Percentiles rank a stretch among this genome's conserved stretches.
Conservation (phyloP, 768 basidiomycete species). For the Nidularia pulvinata region DNA sequence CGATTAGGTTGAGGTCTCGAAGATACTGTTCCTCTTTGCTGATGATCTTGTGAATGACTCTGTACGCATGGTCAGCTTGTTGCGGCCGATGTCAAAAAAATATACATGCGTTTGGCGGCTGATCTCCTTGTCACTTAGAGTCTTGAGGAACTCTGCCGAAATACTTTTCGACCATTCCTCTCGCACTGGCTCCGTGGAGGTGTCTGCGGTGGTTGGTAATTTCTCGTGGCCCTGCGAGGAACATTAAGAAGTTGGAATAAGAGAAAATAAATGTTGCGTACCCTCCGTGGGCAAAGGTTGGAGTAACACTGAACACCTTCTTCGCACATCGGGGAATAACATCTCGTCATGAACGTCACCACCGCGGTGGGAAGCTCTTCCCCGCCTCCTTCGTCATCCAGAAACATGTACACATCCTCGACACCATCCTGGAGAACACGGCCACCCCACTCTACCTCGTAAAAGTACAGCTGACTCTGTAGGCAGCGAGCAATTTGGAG, state of each 20-base stretch:
- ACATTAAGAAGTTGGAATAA: not conserved
- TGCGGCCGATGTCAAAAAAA: not conserved
- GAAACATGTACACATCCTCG: slow-evolving; percentile 94
- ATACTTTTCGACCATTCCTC: slow-evolving; percentile 49
- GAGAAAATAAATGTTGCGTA: slow-evolving; percentile 14
- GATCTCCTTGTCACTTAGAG: slow-evolving; percentile 74
- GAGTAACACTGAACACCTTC: slow-evolving; percentile 84
- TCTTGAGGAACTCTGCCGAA: slow-evolving; percentile 31
- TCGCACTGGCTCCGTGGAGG: slow-evolving; percentile 29
- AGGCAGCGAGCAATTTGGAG: slow-evolving; percentile 87
- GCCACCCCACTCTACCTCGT: slow-evolving; percentile 96
- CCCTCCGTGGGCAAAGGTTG: slow-evolving; percentile 76
- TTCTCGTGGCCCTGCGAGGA: not conserved
- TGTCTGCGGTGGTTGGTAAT: too few relatives aligned
- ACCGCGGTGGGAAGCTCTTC: slow-evolving; percentile 86
- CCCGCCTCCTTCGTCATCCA: slow-evolving; percentile 78
- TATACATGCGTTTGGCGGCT: slow-evolving; percentile 69
- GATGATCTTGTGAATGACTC: slow-evolving; percentile 88
- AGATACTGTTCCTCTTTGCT: slow-evolving; percentile 90
- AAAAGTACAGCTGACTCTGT: slow-evolving; percentile 92
- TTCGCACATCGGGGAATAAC: slow-evolving; percentile 85
- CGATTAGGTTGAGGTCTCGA: slow-evolving; percentile 83
- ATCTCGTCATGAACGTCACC: slow-evolving; percentile 83
- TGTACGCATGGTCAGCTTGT: slow-evolving; percentile 8
- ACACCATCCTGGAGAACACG: slow-evolving; percentile 84